phyloP scores from a whole-genome alignment of 331 rosid species.

The Ulmus americana region DNA sequence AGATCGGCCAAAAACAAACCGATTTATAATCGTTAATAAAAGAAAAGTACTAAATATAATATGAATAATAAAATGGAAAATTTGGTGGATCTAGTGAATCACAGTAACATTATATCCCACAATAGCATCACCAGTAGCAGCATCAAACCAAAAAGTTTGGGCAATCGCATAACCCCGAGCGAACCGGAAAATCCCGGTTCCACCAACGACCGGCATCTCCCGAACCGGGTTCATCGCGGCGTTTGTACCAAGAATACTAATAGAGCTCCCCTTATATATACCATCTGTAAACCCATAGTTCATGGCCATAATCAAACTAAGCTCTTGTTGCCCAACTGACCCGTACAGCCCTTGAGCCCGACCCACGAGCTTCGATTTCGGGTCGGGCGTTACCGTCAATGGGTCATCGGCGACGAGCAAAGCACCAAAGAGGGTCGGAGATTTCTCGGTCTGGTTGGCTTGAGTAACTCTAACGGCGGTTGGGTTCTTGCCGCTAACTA shows the following conservation, averaged over 20 bases:
- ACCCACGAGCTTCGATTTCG: constrained; percentile 50
- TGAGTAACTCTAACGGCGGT: constrained; percentile 49
- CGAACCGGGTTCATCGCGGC: constrained; percentile 32
- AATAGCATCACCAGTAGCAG: constrained; percentile 51
- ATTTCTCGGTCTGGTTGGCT: constrained; percentile 31
- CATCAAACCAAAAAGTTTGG: constrained; percentile 33
- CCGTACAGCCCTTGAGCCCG: constrained; percentile 67
- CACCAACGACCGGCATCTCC: constrained; percentile 59
- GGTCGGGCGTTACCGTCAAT: constrained; percentile 50
- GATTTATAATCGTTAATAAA: neutral
- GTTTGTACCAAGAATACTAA: constrained; percentile 50
- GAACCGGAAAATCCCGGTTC: constrained; percentile 55
- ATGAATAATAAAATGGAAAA: neutral
- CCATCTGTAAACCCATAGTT: constrained; percentile 46
- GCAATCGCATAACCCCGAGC: constrained; percentile 58
- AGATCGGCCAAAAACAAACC: neutral
- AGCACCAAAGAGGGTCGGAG: constrained; percentile 37
- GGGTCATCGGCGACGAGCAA: constrained; percentile 59
- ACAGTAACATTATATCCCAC: constrained; percentile 54
- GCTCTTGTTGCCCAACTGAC: constrained; percentile 45
- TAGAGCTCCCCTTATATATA: constrained; percentile 42
- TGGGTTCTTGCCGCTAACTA: constrained; percentile 48
- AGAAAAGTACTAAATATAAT: neutral
- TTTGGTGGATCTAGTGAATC: constrained; percentile 24
- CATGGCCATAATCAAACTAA: constrained; percentile 50